Evolutionary conservation across 2,329 filamentous ascomycete species (phyloP).

Genomic region (Xylaria digitata): DNA sequence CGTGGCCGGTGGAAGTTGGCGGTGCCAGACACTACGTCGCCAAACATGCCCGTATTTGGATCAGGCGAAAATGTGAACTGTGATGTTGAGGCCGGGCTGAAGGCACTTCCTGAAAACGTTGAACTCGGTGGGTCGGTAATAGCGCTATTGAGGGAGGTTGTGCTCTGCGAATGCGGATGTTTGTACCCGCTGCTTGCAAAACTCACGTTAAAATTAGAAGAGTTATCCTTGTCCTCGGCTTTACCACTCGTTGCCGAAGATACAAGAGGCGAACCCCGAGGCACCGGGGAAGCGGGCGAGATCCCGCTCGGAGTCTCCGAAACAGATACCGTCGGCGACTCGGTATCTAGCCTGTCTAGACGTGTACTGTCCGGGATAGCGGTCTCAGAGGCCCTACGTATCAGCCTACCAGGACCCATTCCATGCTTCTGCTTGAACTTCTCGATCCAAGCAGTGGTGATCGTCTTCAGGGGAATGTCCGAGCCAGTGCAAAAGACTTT

Average conservation of each 20-base stretch:
- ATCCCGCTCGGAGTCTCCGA: conserved; percentile 72
- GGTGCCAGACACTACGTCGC: conserved; percentile 54
- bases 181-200: conserved; percentile 66
- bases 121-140: conserved; percentile 73
- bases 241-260: conserved; percentile 73
- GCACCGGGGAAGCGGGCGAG: conserved; percentile 79
- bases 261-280: conserved; percentile 73
- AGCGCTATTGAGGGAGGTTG: conserved; percentile 73
- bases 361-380: conserved; percentile 77
- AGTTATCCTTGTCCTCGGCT: conserved; percentile 74
- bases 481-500: conserved; percentile 80
- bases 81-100: conserved; percentile 79
- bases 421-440: conserved; percentile 94
- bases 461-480: conserved; percentile 76
- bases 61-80: conserved; percentile 83
- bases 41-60: conserved; percentile 74
- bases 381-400: conserved; percentile 70
- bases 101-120: conserved; percentile 76
- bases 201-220: conserved; percentile 66
- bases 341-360: conserved; percentile 63
- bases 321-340: conserved; percentile 65
- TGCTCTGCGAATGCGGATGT: conserved; percentile 73
- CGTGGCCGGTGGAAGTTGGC: conserved; percentile 78
- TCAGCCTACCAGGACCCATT: conserved; percentile 61
- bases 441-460: conserved; percentile 85